Evolutionary conservation across 1,139 yeast genomes (phyloP).

Genomic region (Fermentozyma sake): DNA sequence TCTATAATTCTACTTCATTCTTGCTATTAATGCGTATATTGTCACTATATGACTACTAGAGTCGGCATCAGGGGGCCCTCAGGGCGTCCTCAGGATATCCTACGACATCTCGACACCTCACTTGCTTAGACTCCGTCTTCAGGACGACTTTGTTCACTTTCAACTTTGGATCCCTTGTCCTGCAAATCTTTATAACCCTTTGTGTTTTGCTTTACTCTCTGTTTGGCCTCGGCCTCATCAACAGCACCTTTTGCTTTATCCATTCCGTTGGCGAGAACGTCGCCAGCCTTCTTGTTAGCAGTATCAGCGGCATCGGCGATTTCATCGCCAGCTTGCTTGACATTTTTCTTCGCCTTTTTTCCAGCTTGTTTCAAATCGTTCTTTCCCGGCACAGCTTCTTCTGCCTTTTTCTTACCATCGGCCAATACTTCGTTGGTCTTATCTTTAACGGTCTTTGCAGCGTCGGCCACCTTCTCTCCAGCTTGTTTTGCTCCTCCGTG

Average conservation of each 20-base stretch:
- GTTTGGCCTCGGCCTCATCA: conserved; percentile 2
- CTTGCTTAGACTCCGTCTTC: conserved; percentile 32
- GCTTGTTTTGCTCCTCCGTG: conserved; percentile 7
- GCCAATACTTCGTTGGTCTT: conserved; percentile 5
- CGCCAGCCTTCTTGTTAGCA: conserved; percentile 3
- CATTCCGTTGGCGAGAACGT: conserved; percentile 5
- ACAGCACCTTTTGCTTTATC: conserved; percentile 2
- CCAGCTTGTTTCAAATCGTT: conserved; percentile 4
- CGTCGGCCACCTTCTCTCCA: conserved; percentile 2
- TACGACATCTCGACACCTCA: too few species aligned
- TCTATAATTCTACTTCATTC: too few species aligned
- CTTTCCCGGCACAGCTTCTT: conserved; percentile 1
- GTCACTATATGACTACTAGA: too few species aligned
- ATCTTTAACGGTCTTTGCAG: conserved; percentile 3
- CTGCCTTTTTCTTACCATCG: conserved; percentile 3
- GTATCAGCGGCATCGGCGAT: conserved; percentile 4
- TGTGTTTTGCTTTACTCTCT: conserved; percentile 21
- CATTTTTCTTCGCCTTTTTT: conserved; percentile 2
- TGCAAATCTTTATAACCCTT: conserved; percentile 36
- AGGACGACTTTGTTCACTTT: conserved; percentile 43
- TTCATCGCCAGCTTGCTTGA: too few species aligned
- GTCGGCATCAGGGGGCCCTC: too few species aligned
- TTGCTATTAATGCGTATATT: too few species aligned
- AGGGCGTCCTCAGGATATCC: too few species aligned
- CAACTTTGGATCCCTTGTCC: conserved; percentile 41